Percentiles rank a stretch among this genome's conserved stretches.
These are phyloP conservation scores for Penicillium sp. DNA, from an alignment of 2,329 filamentous ascomycete species.

Conservation along the genomic window DNA sequence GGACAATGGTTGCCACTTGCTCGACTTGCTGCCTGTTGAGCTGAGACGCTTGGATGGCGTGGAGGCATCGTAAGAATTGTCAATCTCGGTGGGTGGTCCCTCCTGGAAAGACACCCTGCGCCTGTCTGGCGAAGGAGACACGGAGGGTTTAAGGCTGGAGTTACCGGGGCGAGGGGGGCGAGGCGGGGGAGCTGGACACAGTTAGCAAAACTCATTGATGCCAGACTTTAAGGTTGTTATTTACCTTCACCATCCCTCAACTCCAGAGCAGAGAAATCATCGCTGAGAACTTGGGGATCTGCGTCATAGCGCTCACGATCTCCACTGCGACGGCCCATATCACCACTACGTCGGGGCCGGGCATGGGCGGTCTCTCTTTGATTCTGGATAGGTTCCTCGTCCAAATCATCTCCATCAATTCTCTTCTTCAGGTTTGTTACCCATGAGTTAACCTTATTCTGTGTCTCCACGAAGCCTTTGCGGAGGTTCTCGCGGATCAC, in stretches of 20 bases:
- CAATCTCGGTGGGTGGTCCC: constrained; percentile 74
- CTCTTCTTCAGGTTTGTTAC: constrained; percentile 88
- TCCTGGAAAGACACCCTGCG: constrained; percentile 59
- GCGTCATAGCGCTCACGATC: constrained; percentile 93
- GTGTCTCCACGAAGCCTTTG: constrained; percentile 92
- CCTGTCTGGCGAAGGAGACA: constrained; percentile 52
- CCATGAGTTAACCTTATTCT: constrained; percentile 89
- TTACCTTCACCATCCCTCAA: constrained; percentile 60
- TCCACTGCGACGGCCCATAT: constrained; percentile 68
- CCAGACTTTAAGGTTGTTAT: background rate
- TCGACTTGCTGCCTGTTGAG: constrained; percentile 60
- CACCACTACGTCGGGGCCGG: constrained; percentile 59
- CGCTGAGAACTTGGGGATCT: constrained; percentile 82
- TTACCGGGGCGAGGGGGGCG: constrained; percentile 65
- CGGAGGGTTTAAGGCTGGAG: constrained; percentile 72
- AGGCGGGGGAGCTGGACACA: constrained; percentile 52
- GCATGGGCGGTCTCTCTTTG: constrained; percentile 37
- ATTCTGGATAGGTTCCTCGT: constrained; percentile 26
- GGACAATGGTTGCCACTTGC: constrained; percentile 96
- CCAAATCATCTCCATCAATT: constrained; percentile 78
- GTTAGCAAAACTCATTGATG: constrained; percentile 1
- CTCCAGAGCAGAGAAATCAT: constrained; percentile 74
- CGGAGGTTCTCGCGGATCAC: constrained; percentile 88
- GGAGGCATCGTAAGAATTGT: constrained; percentile 66
- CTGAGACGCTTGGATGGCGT: constrained; percentile 54